Percentiles rank a stretch among this genome's conserved stretches.
These are phyloP conservation scores for Baorangia bicolor DNA, from an alignment of 768 basidiomycete species.

Conservation along the genomic window DNA sequence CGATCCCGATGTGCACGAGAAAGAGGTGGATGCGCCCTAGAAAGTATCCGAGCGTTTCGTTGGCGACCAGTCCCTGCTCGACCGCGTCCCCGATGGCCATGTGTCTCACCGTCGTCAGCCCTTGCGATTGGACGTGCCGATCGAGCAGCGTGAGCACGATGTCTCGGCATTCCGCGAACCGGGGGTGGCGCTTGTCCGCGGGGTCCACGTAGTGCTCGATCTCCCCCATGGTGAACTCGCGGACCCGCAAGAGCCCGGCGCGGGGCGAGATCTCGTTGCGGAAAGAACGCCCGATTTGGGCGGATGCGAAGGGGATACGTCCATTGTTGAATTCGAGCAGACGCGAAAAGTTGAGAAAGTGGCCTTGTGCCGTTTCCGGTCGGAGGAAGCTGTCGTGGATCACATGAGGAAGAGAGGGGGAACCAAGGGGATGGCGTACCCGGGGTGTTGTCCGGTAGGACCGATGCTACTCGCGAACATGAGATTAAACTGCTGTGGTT, in stretches of 20 bases:
- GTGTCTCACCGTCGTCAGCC: slow-evolving; percentile 57
- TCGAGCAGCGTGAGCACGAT: slow-evolving; percentile 76
- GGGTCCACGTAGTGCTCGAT: slow-evolving; percentile 99
- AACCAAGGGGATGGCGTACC: slow-evolving; percentile 41
- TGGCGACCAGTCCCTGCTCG: slow-evolving; percentile 80
- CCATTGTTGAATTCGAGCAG: slow-evolving; percentile 98
- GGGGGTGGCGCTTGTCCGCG: slow-evolving; percentile 78
- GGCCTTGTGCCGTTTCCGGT: slow-evolving; percentile 97
- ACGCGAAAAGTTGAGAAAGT: slow-evolving; percentile 97
- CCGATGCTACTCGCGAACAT: slow-evolving; percentile 99
- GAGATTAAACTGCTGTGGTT: slow-evolving; percentile 95
- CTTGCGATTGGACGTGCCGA: slow-evolving; percentile 77
- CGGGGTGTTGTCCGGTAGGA: slow-evolving; percentile 94
- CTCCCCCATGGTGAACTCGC: slow-evolving; percentile 99
- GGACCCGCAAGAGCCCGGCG: slow-evolving; percentile 92
- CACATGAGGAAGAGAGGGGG: not conserved
- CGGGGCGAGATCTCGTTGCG: slow-evolving; percentile 98
- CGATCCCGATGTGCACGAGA: slow-evolving; percentile 87
- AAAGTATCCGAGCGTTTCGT: slow-evolving; percentile 98
- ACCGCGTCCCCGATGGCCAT: slow-evolving; percentile 92
- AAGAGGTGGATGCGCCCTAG: slow-evolving; percentile 89
- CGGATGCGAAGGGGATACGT: slow-evolving; percentile 93
- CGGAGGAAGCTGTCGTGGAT: slow-evolving; percentile 73
- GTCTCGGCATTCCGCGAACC: slow-evolving; percentile 80
- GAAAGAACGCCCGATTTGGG: slow-evolving; percentile 94